phyloP scores from a whole-genome alignment of 2,329 filamentous ascomycete species.

The Thielaviopsis euricoi region DNA sequence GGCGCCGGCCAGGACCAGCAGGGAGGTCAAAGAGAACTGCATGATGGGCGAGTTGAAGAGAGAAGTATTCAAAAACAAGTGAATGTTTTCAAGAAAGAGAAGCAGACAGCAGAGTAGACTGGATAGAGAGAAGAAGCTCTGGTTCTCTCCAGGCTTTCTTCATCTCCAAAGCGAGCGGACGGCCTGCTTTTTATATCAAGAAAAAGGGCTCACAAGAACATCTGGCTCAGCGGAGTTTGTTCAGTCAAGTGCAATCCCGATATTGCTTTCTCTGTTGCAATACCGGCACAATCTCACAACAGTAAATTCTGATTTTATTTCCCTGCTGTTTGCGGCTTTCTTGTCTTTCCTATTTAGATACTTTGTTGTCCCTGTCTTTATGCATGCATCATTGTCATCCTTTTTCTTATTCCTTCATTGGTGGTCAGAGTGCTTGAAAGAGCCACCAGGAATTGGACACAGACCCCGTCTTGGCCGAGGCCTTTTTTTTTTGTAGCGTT shows the following conservation, averaged over 20 bases:
- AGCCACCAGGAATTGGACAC: background rate
- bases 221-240: too few species aligned
- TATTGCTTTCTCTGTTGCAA: too few species aligned
- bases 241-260: too few species aligned
- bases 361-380: background rate
- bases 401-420: background rate
- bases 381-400: background rate
- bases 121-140: background rate
- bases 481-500: background rate
- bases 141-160: background rate
- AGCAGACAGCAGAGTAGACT: background rate
- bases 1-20: slow-evolving; percentile 15
- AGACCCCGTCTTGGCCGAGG: background rate
- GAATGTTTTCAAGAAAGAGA: background rate
- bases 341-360: too few species aligned
- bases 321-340: too few species aligned
- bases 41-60: slow-evolving; percentile 13
- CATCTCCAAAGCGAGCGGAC: background rate
- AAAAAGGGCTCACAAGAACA: background rate
- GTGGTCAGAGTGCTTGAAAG: background rate
- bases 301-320: too few species aligned
- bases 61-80: background rate
- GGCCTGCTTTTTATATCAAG: background rate
- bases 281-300: too few species aligned
- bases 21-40: slow-evolving; percentile 18